Evolutionary conservation across 2,329 filamentous ascomycete genomes (phyloP).

Genomic region (Cytospora mali): DNA sequence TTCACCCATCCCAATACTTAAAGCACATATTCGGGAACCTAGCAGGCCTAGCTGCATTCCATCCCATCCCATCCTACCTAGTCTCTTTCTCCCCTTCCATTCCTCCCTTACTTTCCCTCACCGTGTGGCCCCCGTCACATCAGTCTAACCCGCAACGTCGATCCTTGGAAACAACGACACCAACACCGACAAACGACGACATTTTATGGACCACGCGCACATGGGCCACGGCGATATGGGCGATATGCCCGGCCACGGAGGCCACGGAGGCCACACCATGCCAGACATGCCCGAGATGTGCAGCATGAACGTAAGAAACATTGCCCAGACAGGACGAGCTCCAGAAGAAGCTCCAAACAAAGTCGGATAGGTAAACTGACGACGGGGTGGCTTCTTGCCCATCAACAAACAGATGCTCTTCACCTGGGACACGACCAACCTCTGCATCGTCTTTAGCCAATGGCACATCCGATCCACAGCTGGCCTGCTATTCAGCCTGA

Average conservation of each 20-base stretch:
- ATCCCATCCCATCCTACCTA: not conserved
- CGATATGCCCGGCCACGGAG: slow-evolving; percentile 48
- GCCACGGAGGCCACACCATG: slow-evolving; percentile 63
- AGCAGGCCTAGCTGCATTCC: not conserved
- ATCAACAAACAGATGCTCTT: slow-evolving; percentile 78
- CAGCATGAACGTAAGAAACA: slow-evolving; percentile 81
- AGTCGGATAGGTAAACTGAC: not conserved
- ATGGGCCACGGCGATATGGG: slow-evolving; percentile 53
- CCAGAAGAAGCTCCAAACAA: too few species aligned
- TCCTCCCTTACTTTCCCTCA: not conserved
- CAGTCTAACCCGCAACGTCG: slow-evolving; percentile 16
- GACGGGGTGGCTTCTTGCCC: not conserved
- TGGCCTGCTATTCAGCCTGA: slow-evolving; percentile 78
- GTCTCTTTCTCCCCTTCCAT: not conserved
- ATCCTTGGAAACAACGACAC: slow-evolving; percentile 24
- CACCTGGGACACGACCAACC: slow-evolving; percentile 90
- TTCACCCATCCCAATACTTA: not conserved
- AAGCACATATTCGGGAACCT: not conserved
- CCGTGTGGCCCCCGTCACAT: not conserved
- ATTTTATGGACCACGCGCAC: slow-evolving; percentile 51
- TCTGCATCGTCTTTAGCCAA: slow-evolving; percentile 92
- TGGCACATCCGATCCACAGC: slow-evolving; percentile 81
- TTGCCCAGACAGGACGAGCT: not conserved
- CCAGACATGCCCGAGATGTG: slow-evolving; percentile 57
- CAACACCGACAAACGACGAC: slow-evolving; percentile 38